Percentiles rank a stretch among this genome's conserved stretches.
Conservation (phyloP, 352 stramenopile species). For the Globisporangium megalacanthum region DNA sequence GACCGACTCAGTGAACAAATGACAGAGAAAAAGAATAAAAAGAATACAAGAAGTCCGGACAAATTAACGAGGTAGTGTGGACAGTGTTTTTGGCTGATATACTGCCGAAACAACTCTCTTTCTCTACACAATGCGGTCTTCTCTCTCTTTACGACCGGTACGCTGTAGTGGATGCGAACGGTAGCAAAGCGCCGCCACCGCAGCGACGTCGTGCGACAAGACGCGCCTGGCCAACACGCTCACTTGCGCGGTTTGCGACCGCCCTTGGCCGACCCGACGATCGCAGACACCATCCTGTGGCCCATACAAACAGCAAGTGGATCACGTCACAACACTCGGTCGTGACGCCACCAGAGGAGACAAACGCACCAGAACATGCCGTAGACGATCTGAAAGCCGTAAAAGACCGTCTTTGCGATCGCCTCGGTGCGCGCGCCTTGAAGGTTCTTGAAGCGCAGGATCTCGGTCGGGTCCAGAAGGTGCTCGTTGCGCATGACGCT, state of each 20-base stretch:
- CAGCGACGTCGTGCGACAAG: not conserved
- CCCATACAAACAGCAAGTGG: not conserved
- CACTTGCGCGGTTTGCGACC: conserved; percentile 17
- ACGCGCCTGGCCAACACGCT: not conserved
- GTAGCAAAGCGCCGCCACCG: too few relatives aligned
- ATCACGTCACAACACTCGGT: not conserved
- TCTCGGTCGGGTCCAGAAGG: conserved; percentile 81
- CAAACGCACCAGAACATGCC: conserved; percentile 82
- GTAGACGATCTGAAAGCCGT: conserved; percentile 85
- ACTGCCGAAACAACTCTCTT: too few relatives aligned
- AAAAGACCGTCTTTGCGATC: conserved; percentile 84
- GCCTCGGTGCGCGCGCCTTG: conserved; percentile 69
- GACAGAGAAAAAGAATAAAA: too few relatives aligned
- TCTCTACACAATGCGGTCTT: too few relatives aligned
- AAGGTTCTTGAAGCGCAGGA: conserved; percentile 84
- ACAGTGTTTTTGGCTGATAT: too few relatives aligned
- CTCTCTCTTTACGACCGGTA: too few relatives aligned
- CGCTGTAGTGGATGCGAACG: too few relatives aligned
- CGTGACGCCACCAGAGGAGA: not conserved
- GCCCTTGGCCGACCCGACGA: conserved; percentile 59
- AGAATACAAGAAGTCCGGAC: too few relatives aligned
- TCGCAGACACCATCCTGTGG: conserved; percentile 79
- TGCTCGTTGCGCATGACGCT: conserved; percentile 77
- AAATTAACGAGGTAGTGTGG: too few relatives aligned
- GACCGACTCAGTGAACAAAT: too few relatives aligned